A percentile compares a stretch with the other conserved stretches of the same genome.
Conservation (phyloP, 2,329 filamentous ascomycete species). For the Aspergillus tubingensis region DNA sequence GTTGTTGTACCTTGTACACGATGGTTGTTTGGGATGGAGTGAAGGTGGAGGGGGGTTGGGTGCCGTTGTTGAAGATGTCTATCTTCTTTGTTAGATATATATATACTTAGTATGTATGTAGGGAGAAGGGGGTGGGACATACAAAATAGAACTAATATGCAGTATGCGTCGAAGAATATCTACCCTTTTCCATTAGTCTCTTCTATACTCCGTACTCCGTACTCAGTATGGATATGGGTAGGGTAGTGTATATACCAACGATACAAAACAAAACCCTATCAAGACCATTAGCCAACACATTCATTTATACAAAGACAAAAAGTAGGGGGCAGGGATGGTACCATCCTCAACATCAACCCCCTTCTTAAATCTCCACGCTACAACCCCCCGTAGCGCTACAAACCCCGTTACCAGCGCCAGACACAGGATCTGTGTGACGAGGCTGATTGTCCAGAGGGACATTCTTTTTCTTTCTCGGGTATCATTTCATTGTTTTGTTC, state of each 20-base stretch:
- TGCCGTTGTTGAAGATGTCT: background rate
- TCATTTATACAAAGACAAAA: no score
- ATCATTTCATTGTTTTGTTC: background rate
- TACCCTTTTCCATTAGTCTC: no score
- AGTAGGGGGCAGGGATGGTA: no score
- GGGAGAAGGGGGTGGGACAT: background rate
- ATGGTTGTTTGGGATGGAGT: background rate
- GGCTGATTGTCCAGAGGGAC: slow-evolving; percentile 4
- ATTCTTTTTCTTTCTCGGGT: background rate
- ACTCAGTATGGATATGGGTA: no score
- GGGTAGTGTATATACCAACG: background rate
- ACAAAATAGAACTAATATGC: background rate
- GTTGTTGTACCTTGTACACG: background rate
- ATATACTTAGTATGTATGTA: background rate
- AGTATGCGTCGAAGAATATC: background rate
- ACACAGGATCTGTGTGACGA: slow-evolving; percentile 10
- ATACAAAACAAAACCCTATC: background rate
- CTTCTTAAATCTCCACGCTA: background rate
- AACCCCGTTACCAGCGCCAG: background rate
- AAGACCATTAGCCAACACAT: background rate
- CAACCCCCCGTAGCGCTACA: background rate
- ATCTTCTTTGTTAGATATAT: background rate
- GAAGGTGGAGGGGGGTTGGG: background rate
- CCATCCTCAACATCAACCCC: slow-evolving; percentile 1
- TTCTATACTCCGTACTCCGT: no score